A percentile compares a stretch with the other conserved stretches of the same genome.
Conservation (phyloP, 2,329 filamentous ascomycete genomes). For the Pseudocercospora vitis region DNA sequence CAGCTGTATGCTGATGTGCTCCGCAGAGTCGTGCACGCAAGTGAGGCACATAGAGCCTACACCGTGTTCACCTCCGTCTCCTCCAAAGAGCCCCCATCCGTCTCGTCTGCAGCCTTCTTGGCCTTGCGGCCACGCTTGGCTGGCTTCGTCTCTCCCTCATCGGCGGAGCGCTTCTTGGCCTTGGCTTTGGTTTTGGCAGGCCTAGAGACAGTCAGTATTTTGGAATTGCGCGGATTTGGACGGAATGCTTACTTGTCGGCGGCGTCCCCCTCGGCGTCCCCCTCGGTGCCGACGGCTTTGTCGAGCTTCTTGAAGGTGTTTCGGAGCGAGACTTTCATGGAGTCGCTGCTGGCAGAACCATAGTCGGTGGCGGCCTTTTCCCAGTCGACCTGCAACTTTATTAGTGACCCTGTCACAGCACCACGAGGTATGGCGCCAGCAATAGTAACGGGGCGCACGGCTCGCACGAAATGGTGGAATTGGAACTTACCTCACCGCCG, state of each 20-base stretch:
- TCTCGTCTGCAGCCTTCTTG: constrained; percentile 40
- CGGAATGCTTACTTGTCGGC: neutral
- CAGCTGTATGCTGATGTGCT: no score
- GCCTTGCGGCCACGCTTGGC: constrained; percentile 34
- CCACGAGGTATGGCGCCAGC: neutral
- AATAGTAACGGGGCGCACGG: neutral
- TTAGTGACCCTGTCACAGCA: neutral
- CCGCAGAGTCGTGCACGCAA: neutral
- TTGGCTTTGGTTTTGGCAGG: constrained; percentile 1
- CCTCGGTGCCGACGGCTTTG: constrained; percentile 25
- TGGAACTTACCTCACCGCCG: constrained; percentile 19
- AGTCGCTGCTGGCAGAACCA: constrained; percentile 28
- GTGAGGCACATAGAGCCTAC: neutral
- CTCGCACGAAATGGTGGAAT: neutral
- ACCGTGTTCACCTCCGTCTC: constrained; percentile 53
- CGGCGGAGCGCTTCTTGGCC: constrained; percentile 31
- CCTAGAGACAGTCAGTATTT: neutral
- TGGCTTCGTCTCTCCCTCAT: constrained; percentile 3
- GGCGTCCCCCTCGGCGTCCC: constrained; percentile 9
- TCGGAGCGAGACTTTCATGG: constrained; percentile 28
- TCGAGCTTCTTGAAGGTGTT: constrained; percentile 35
- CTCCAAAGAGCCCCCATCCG: no score
- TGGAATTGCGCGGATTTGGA: neutral
- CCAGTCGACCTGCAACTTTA: constrained; percentile 30
- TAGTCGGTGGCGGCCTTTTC: constrained; percentile 31